These are phyloP conservation scores for Trichopus zeylanicus DNA, from an alignment of 116 monocot genomes.

Conservation along the genomic window DNA sequence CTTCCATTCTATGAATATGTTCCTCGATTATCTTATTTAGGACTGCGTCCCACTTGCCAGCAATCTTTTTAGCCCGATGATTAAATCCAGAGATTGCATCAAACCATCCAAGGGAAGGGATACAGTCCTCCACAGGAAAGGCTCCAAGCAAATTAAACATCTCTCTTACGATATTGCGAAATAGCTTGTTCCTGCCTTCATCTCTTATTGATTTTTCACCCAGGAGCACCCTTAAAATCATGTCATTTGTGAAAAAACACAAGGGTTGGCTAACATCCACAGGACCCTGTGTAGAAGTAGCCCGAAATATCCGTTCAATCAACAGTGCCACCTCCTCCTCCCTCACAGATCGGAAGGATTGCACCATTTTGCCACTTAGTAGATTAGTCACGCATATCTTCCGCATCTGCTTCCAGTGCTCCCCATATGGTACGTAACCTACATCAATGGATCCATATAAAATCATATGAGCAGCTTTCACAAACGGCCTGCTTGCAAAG, in stretches of 20 bases:
- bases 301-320: neutral
- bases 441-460: neutral
- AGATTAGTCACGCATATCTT: conserved; percentile 1
- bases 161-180: conserved; percentile 1
- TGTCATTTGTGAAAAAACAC: neutral
- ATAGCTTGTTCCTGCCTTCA: neutral
- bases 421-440: neutral
- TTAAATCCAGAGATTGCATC: neutral
- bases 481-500: neutral
- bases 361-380: neutral
- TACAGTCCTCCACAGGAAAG: conserved; percentile 17
- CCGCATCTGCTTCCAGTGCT: conserved; percentile 1
- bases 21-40: conserved; percentile 18
- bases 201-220: neutral
- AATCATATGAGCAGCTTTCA: neutral
- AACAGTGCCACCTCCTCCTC: neutral
- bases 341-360: neutral
- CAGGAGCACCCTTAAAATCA: neutral
- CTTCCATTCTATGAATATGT: neutral
- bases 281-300: neutral
- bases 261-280: conserved; percentile 4
- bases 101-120: conserved; percentile 20
- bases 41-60: conserved; percentile 11
- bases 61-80: neutral
- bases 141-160: conserved; percentile 3